Conservation (phyloP, 805 yeast genomes). For the Cyberlindnera lachancei region DNA sequence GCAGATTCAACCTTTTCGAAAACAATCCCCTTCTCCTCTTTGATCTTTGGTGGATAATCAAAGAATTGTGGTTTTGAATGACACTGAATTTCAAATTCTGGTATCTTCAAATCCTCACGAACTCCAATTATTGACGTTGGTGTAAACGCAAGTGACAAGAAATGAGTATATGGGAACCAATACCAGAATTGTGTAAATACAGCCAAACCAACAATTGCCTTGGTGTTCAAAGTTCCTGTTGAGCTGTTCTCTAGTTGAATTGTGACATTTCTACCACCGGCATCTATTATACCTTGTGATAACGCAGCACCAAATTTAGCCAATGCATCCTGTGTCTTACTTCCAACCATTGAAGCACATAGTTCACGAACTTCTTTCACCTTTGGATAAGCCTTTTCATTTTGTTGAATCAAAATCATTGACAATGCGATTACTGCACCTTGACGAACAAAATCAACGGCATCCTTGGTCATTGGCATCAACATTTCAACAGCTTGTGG, state of each 20-base stretch:
- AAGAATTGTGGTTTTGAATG: conserved; percentile 74
- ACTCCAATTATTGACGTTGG: conserved; percentile 91
- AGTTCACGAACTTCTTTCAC: conserved; percentile 70
- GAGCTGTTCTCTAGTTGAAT: conserved; percentile 82
- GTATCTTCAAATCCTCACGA: conserved; percentile 76
- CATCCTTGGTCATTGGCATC: conserved; percentile 87
- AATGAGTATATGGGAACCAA: conserved; percentile 97
- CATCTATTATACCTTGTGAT: conserved; percentile 96
- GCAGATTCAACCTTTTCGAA: conserved; percentile 91
- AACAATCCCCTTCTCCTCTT: conserved; percentile 69
- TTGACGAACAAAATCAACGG: conserved; percentile 96
- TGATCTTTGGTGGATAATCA: conserved; percentile 84
- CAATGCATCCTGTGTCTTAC: conserved; percentile 92
- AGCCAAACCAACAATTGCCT: conserved; percentile 87
- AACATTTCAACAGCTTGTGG: conserved; percentile 86
- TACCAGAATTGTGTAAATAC: conserved; percentile 94
- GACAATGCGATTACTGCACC: conserved; percentile 92
- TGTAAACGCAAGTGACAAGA: conserved; percentile 81
- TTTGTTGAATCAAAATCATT: conserved; percentile 84
- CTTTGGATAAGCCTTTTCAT: conserved; percentile 74
- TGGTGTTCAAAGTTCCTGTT: conserved; percentile 83
- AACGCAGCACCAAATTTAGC: conserved; percentile 97
- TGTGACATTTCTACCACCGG: conserved; percentile 97
- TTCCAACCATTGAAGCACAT: conserved; percentile 67
- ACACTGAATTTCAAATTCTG: conserved; percentile 74